A percentile compares a stretch with the other conserved stretches of the same genome.
Evolutionary conservation across 139 green algal species (phyloP).

Genomic region (Protoeuglena noctilucae): DNA sequence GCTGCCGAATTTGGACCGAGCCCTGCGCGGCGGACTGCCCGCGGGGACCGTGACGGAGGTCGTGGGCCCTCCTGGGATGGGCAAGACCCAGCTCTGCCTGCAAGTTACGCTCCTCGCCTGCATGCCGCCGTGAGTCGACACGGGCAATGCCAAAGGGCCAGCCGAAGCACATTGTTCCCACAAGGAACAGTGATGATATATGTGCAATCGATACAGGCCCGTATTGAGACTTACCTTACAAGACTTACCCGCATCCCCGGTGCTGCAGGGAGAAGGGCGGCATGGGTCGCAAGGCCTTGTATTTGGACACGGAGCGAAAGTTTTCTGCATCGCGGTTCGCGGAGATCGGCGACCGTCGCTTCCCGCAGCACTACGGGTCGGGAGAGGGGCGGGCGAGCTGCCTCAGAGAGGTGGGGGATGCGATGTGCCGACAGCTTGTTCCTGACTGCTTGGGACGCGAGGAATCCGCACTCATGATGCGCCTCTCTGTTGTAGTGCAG

Average conservation of each 20-base stretch:
- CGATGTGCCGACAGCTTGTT: conserved; percentile 31
- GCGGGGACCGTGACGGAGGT: conserved; percentile 35
- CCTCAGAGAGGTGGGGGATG: conserved; percentile 11
- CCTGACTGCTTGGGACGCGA: conserved; percentile 25
- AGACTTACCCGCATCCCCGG: no score
- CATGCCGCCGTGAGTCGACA: neutral
- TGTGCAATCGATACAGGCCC: no score
- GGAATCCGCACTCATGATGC: conserved; percentile 13
- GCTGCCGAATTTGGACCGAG: conserved; percentile 20
- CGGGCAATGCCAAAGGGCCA: no score
- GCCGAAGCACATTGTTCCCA: no score
- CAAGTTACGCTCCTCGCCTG: neutral
- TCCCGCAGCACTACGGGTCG: conserved; percentile 15
- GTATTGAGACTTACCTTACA: no score
- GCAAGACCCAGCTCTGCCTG: conserved; percentile 43
- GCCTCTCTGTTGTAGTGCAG: neutral
- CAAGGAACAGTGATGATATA: no score
- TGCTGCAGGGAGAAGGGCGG: conserved; percentile 19
- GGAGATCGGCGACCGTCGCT: conserved; percentile 28
- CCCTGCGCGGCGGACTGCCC: conserved; percentile 23
- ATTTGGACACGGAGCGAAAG: conserved; percentile 64
- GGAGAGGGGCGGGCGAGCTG: conserved; percentile 2
- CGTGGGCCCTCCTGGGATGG: conserved; percentile 35
- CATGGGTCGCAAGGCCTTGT: conserved; percentile 29
- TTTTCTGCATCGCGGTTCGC: conserved; percentile 34